Base-by-base conservation (phyloP, 2,329 filamentous ascomycete species). In the Aspergillus pseudoviridinutans region DNA sequence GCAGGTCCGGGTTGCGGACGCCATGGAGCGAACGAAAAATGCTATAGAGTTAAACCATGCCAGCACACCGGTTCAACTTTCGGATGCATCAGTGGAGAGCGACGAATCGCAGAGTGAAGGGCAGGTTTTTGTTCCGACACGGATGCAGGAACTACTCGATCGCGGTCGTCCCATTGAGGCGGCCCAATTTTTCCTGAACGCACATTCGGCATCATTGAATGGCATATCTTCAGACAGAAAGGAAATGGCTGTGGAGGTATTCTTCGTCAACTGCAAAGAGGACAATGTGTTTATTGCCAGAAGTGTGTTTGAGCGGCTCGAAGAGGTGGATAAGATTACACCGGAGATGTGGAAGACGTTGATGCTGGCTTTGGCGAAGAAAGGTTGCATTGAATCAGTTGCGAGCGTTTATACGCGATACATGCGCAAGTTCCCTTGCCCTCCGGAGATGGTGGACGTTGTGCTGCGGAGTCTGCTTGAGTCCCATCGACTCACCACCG, bases 271-370 rank as follows among this genome's bases (percentile, higher is more conserved):
- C 54, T 72, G 75, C 60, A 65, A 64, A 46, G 66, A 69, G 42
- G 68, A 68, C 5, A 77, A 77, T 49, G 65, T 74, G 1, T 74
- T 71, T 51, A 65, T 76, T 10, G 75, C 75, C n/a, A 63, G 71
- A 29, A 69, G 63, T 50, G 49, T 77, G 2, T 77, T 76, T 51
- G 56, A 69, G 22, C 69, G 70, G 22, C 56, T 77, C 52, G 69
- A 74, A 50, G 61, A 63, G 22, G 60, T 74, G 49, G 66, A 70
- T 46, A 58, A 64, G 20, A 58, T 77, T 6, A 69, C 71, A 14
- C 61, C 60, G 8, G 58, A 64, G 14, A 68, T 76, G 61, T 77
- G 75, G 75, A 69, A 70, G 51, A 62, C 69, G 12, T 55, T 77
- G 62, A 68, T 77, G 46, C 63, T 72, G 54, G 58, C 68, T 12